phyloP scores from a whole-genome alignment of 257 asterid genomes.

The Salvia miltiorrhiza region DNA sequence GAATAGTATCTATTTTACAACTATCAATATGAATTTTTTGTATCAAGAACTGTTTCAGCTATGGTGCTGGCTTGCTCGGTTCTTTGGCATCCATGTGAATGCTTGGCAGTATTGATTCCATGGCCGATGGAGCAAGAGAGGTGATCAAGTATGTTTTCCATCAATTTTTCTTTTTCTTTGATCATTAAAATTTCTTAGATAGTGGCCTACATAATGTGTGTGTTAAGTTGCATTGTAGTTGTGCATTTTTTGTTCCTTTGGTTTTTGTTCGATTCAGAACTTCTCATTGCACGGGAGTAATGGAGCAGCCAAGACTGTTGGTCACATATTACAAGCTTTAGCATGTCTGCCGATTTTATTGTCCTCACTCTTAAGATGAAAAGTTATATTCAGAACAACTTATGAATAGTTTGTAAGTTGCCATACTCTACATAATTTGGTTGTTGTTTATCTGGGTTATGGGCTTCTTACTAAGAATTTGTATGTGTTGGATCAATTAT shows the following conservation, averaged over 20 bases:
- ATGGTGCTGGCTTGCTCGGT: constrained; percentile 79
- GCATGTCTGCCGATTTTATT: background rate
- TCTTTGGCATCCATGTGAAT: constrained; percentile 81
- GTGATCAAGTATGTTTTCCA: constrained; percentile 60
- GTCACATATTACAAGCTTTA: constrained; percentile 21
- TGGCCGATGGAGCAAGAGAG: constrained; percentile 90
- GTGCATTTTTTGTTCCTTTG: constrained; percentile 8
- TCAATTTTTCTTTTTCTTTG: background rate
- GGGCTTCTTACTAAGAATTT: background rate
- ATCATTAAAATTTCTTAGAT: background rate
- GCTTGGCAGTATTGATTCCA: constrained; percentile 87
- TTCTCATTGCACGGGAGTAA: constrained; percentile 68
- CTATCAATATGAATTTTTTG: background rate
- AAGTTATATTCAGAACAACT: background rate
- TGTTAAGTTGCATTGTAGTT: background rate
- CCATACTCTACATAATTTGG: background rate
- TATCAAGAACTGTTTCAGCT: constrained; percentile 44
- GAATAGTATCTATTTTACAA: too few species aligned
- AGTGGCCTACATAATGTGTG: background rate
- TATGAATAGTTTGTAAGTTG: background rate
- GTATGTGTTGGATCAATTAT: constrained; percentile 12
- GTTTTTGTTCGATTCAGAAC: background rate
- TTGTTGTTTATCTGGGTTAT: background rate
- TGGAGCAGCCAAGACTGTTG: constrained; percentile 80
- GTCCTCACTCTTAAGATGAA: background rate